Conservation (phyloP, 768 basidiomycete genomes). For the Pulveroboletus sp. region DNA sequence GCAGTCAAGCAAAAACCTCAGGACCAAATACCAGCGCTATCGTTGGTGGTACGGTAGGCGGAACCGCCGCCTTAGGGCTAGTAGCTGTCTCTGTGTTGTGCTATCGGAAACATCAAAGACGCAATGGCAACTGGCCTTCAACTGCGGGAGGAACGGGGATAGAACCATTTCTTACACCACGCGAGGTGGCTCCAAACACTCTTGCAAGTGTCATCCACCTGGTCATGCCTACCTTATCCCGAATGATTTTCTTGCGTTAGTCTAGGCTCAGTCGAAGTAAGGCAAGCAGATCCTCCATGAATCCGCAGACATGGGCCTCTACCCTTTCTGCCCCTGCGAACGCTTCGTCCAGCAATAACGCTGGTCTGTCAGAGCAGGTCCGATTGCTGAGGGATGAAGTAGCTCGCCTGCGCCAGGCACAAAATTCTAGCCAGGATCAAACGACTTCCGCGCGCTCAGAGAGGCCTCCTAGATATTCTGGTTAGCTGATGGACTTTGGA, state of each 20-base stretch:
- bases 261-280: not conserved
- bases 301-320: not conserved
- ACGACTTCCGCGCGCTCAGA: not conserved
- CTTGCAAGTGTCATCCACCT: no score
- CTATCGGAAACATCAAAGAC: conserved; percentile 1
- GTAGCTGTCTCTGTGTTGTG: conserved; percentile 1
- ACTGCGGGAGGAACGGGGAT: not conserved
- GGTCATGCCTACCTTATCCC: no score
- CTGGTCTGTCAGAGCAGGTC: not conserved
- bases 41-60: conserved; percentile 1
- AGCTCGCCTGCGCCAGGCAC: not conserved
- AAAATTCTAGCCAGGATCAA: not conserved
- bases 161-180: not conserved
- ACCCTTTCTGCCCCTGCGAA: not conserved
- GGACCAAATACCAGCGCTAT: no score
- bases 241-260: not conserved
- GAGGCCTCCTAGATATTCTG: not conserved
- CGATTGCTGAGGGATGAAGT: not conserved
- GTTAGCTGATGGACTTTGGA: no score
- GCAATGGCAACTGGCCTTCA: not conserved
- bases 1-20: no score
- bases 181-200: not conserved
- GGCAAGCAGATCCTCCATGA: not conserved
- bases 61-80: not conserved
- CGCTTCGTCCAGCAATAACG: not conserved